Base-by-base conservation (phyloP, 2,329 filamentous ascomycete species). In the Thyridium curvatum region DNA sequence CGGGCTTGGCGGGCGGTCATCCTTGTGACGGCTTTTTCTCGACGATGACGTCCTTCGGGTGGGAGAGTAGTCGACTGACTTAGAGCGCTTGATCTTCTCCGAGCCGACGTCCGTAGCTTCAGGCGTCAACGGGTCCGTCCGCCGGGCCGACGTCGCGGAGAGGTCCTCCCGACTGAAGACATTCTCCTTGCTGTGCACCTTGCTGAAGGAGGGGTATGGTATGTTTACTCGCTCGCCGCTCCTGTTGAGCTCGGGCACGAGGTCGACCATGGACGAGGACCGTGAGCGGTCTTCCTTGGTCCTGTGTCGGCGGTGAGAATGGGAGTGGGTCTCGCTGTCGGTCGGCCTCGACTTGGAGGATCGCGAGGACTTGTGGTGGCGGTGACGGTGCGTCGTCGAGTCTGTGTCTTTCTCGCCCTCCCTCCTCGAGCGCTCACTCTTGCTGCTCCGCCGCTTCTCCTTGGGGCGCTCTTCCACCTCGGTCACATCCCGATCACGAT, bases 111-210 rank as follows among this genome's bases (percentile, higher is more conserved):
- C 84, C 16, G 84, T 88, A 16, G 82, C 72, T 44, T 88, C 83
- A 14, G 85, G 85, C 2, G 85, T 89, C 35, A 72, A 59, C 2
- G 73, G 73, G 39, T 81, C 77, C 12, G 48, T 78, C 70, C 44
- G 47, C 35, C 46, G 52, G 34, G 42, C 44, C 45, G 54, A 58
- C 35, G 53, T 55, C 31, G 50, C 48, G 17, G 61, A 56, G 35
- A 75, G 48, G 38, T 77, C 70, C 34, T 81, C 75, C 38, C 68
- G 69, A 54, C 78, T 82, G 47, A 77, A 71, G 39, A 95, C 78
- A 32, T 80, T 78, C 65, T 96, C 91, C 61, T 89, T 93, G 69
- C 88, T 94, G 60, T 94, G 87, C 12, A 85, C 85, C 64, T 94
- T 96, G 64, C 86, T 93, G 61, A 94, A 88, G 10, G 74, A 73